Base-by-base conservation (phyloP, 495 filamentous ascomycete genomes). In the Hapsidospora chrysogenum region DNA sequence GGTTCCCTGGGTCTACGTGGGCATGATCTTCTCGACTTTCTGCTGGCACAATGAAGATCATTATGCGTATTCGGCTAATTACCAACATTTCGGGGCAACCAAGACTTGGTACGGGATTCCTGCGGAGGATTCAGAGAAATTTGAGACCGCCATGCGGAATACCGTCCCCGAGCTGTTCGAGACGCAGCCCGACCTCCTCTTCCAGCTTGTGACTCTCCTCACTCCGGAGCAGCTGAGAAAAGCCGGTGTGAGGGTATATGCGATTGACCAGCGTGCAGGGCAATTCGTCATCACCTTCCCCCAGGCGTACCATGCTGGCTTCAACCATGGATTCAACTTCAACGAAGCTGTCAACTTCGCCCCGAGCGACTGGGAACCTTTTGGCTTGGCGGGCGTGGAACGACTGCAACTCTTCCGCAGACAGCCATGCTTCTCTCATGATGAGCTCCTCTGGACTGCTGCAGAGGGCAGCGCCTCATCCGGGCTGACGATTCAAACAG, bases 61-160 rank as follows among this genome's bases (percentile, higher is more conserved):
- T 47, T 94, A 92, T 46, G 75, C 89, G 1, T 99, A 99, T 52
- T 99, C 89, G 14, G 80, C 89, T 27, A 99, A 99, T 46, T 99
- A 99, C 45, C 89, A 99, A 46, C 89, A 99, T 48, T 94, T 99
- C 49, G 89, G 89, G 25, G 82, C 87, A 1, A 99, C 92, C 0
- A 99, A 99, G 56, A 99, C 89, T 0, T 99, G 89, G 89, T 99
- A 99, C 49, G 92, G 92, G 3, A 94, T 99, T 46, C 92, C 89
- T 3, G 87, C 76, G 26, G 79, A 81, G 4, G 89, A 96, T 53
- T 83, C 87, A 0, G 78, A 85, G 47, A 86, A 84, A 38, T 96
- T 99, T 43, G 89, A 99, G 52, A 68, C 76, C 29, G 89, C 92
- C 0, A 99, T 96, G 89, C 70, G 76, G 23, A 77, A 92, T 48